A percentile compares a stretch with the other conserved stretches of the same genome.
Evolutionary conservation across 2,329 filamentous ascomycete species (phyloP).

Genomic region (Gnomoniopsis sp.): DNA sequence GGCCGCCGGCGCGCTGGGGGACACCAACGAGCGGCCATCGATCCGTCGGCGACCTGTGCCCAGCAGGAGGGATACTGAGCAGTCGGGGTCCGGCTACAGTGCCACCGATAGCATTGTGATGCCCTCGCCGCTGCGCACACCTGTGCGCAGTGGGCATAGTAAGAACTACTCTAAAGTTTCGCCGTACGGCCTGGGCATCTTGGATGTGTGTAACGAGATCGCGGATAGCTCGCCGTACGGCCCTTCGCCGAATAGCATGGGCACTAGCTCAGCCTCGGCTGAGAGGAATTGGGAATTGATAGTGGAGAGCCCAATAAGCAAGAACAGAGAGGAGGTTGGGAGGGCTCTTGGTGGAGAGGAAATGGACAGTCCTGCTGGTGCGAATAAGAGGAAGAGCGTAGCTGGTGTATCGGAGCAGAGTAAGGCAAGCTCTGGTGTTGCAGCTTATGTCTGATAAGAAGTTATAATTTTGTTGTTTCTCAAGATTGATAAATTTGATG

Average conservation of each 20-base stretch:
- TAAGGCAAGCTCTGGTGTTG: background rate
- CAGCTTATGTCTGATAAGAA: background rate
- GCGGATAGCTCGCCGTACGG: conserved; percentile 32
- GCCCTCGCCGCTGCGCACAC: background rate
- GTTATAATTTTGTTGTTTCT: background rate
- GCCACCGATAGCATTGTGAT: background rate
- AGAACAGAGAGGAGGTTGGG: background rate
- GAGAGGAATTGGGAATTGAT: conserved; percentile 3
- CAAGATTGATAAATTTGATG: too few species aligned
- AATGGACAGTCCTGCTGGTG: background rate
- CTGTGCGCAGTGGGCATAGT: background rate
- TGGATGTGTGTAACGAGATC: conserved; percentile 29
- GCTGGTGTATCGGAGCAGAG: background rate
- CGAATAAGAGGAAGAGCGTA: background rate
- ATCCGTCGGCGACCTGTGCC: background rate
- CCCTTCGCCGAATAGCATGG: background rate
- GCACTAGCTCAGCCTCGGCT: background rate
- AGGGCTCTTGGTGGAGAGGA: background rate
- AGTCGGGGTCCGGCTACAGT: too few species aligned
- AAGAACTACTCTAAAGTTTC: background rate
- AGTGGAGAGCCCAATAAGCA: background rate
- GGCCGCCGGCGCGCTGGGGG: background rate
- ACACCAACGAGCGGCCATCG: background rate
- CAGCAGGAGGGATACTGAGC: background rate
- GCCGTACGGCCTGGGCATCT: conserved; percentile 24